Percentiles rank a stretch among this genome's conserved stretches.
These are phyloP conservation scores for Phytophthora uliginosa DNA, from an alignment of 352 stramenopile species.

Conservation along the genomic window DNA sequence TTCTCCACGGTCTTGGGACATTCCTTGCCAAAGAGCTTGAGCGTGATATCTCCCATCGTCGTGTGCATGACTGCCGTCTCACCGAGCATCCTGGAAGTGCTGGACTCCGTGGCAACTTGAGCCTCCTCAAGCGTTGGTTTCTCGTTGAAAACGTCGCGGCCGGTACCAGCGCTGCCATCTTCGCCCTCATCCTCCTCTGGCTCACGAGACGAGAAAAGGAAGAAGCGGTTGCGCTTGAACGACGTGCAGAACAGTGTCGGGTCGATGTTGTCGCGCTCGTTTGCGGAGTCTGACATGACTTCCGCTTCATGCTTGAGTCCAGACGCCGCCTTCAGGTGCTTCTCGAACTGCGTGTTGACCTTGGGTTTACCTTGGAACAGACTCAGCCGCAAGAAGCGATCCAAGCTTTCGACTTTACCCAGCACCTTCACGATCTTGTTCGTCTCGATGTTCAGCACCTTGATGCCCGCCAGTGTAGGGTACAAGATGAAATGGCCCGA, in stretches of 20 bases:
- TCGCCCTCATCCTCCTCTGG: conserved; percentile 86
- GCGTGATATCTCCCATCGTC: conserved; percentile 98
- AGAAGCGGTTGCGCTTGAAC: conserved; percentile 96
- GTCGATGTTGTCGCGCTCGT: conserved; percentile 62
- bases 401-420: conserved; percentile 96
- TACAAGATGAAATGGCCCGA: conserved; percentile 97
- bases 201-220: conserved; percentile 97
- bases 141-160: conserved; percentile 99
- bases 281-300: conserved; percentile 68
- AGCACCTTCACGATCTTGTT: conserved; percentile 95
- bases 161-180: conserved; percentile 45
- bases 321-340: conserved; percentile 65
- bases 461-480: conserved; percentile 97
- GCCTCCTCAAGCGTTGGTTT: conserved; percentile 96
- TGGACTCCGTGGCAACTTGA: conserved; percentile 88
- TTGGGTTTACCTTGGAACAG: conserved; percentile 97
- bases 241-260: conserved; percentile 91
- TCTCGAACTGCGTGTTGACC: conserved; percentile 97
- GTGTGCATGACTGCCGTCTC: conserved; percentile 96
- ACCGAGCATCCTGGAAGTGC: conserved; percentile 60
- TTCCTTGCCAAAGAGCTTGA: conserved; percentile 97
- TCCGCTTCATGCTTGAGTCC: conserved; percentile 60
- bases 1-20: conserved; percentile 98
- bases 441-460: conserved; percentile 96
- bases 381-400: conserved; percentile 95